Evolutionary conservation across 768 basidiomycete genomes (phyloP), one percentile per base, ranked within the genome.

Genomic region (Suillus plorans): DNA sequence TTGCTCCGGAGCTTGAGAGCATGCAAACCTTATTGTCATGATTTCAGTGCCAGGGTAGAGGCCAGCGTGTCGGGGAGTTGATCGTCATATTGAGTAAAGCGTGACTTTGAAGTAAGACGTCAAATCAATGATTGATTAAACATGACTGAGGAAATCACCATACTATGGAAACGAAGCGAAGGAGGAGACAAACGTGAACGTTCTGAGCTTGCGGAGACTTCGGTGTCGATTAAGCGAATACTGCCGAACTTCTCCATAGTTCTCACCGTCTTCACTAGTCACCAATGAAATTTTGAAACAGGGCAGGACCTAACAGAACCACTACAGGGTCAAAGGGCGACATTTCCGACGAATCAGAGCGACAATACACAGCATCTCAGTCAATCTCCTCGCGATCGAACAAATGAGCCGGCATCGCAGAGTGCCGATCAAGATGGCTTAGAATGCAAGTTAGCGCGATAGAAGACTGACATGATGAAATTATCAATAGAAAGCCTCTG

Each of bases 371-470:
- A 42, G 25, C 39, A 59, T 41, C 39, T 59, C 14, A 20, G 7
- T 59, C 39, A 59, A 59, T 59, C 57, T 59, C 39, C 39, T 59
- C 57, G 39, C 25, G 57, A 59, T 59, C 57, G 57, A 59, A 58
- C 37, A 28, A 18, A 55, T 28, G 25, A 42, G 39, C 57, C 18
- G n/a, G 18, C 53, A 55, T 55, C 53, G 53, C 53, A 41, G 39
- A 59, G 39, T 20, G 10, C 39, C 18, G 57, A 59, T 59, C 39
- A 3, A 39, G 37, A 58, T 58, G 22, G 22, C 16, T 58, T 9
- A 18, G 39, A 28, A 59, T 59, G 25, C 57, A 28, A 42, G 39
- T 9, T 25, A 59, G 18, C 16, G 25, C 39, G 22, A 59, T 59
- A 59, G 39, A 59, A 59, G 57, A 59, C 25, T 22, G 9, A 39